These are phyloP conservation scores for Candida tibetensis DNA, from an alignment of 805 yeast species.

Conservation along the genomic window DNA sequence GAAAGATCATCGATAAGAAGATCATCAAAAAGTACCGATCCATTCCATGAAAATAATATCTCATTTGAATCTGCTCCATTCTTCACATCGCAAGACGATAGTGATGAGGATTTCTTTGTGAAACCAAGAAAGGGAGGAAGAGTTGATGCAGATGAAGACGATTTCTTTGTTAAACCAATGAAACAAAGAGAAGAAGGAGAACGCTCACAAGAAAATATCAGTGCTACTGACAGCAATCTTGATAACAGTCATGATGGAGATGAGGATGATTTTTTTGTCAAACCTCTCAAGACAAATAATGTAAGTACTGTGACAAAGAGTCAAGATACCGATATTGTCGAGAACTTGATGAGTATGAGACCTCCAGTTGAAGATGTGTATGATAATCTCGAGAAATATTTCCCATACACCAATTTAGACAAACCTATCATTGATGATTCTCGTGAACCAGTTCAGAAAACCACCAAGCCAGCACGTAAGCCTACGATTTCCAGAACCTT, in stretches of 20 bases:
- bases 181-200: background rate
- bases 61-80: constrained; percentile 73
- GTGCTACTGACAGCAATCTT: no score
- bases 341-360: constrained; percentile 58
- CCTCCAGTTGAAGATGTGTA: constrained; percentile 95
- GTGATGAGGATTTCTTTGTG: constrained; percentile 17
- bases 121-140: constrained; percentile 12
- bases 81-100: constrained; percentile 8
- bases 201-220: no score
- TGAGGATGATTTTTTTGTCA: constrained; percentile 6
- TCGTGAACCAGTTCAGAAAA: constrained; percentile 48
- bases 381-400: constrained; percentile 84
- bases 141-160: constrained; percentile 14
- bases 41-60: constrained; percentile 68
- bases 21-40: constrained; percentile 31
- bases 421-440: constrained; percentile 82
- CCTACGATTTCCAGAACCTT: constrained; percentile 43
- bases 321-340: constrained; percentile 7
- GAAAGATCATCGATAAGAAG: constrained; percentile 8
- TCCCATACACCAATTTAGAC: constrained; percentile 90
- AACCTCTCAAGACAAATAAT: constrained; percentile 1
- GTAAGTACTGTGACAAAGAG: background rate
- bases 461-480: constrained; percentile 12
- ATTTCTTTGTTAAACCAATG: constrained; percentile 15
- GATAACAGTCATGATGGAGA: background rate